Percentiles rank a stretch among this genome's conserved stretches.
Conservation (phyloP, 352 stramenopile genomes). For the Aphanomyces invadans region DNA sequence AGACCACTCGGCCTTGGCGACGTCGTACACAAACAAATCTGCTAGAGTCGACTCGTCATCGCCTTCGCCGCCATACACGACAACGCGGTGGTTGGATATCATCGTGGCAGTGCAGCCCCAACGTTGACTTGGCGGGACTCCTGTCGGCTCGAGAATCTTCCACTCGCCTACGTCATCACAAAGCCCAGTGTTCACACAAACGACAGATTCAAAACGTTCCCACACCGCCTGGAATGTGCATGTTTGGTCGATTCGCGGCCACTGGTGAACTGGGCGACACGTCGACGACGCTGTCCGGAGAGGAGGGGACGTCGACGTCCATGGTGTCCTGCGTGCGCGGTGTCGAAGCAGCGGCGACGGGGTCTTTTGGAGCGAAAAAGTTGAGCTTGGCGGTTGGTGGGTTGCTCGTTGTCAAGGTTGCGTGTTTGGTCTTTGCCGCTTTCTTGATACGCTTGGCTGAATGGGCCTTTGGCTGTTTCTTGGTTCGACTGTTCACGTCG, state of each 20-base stretch:
- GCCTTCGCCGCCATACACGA: constrained; percentile 89
- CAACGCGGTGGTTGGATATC: constrained; percentile 77
- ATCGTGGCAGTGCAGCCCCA: constrained; percentile 88
- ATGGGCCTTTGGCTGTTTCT: not conserved
- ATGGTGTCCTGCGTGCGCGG: too few species aligned
- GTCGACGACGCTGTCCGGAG: not conserved
- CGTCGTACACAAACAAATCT: constrained; percentile 82
- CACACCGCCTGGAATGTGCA: not conserved
- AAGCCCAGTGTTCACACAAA: not conserved
- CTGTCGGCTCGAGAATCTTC: constrained; percentile 32
- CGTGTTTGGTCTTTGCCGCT: not conserved
- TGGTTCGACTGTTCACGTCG: not conserved
- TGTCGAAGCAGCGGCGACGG: not conserved
- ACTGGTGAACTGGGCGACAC: not conserved
- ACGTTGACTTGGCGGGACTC: constrained; percentile 37
- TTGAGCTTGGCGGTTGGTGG: not conserved
- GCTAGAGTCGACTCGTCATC: constrained; percentile 76
- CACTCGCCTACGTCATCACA: constrained; percentile 14
- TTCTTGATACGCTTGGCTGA: too few species aligned
- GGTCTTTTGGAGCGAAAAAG: constrained; percentile 21
- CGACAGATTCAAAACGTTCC: too few species aligned
- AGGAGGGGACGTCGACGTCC: not conserved
- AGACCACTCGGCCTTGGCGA: constrained; percentile 63
- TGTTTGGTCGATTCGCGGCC: not conserved
- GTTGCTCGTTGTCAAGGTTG: too few species aligned